Percentiles rank a stretch among this genome's conserved stretches.
phyloP scores from a whole-genome alignment of 331 rosid genomes.

The Stylosanthes scabra region DNA sequence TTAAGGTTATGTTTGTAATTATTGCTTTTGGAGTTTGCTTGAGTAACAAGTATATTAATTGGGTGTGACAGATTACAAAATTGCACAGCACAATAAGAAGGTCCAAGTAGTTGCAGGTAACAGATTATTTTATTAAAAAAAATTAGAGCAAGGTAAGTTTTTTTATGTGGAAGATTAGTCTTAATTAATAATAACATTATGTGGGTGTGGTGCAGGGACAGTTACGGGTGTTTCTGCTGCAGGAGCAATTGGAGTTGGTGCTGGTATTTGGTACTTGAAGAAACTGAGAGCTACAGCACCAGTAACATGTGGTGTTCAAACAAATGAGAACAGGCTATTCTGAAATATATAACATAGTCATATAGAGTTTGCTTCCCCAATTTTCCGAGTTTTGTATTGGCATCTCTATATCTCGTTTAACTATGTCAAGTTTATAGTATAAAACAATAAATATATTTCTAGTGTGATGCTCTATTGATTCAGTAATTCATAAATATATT shows the following conservation, averaged over 20 bases:
- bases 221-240: slow-evolving; percentile 75
- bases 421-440: slow-evolving; percentile 13
- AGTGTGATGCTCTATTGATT: slow-evolving; percentile 31
- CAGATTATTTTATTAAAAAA: slow-evolving; percentile 15
- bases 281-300: slow-evolving; percentile 85
- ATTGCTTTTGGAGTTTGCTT: background rate
- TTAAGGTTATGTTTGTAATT: background rate
- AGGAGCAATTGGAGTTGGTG: slow-evolving; percentile 85
- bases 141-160: too few species aligned
- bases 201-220: slow-evolving; percentile 77
- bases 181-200: background rate
- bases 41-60: background rate
- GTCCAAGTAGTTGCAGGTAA: slow-evolving; percentile 84
- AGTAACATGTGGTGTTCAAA: slow-evolving; percentile 91
- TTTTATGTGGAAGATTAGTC: background rate
- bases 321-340: slow-evolving; percentile 88
- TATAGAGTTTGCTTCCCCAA: slow-evolving; percentile 29
- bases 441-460: too few species aligned
- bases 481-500: too few species aligned
- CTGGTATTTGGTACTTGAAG: slow-evolving; percentile 76
- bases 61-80: slow-evolving; percentile 64
- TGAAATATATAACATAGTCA: slow-evolving; percentile 38
- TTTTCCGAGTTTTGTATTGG: slow-evolving; percentile 25
- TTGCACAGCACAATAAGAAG: slow-evolving; percentile 54
- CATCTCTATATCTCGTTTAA: slow-evolving; percentile 9